A percentile compares a stretch with the other conserved stretches of the same genome.
phyloP scores from a whole-genome alignment of 73 alveolate genomes.

The Paramecium octaurelia region DNA sequence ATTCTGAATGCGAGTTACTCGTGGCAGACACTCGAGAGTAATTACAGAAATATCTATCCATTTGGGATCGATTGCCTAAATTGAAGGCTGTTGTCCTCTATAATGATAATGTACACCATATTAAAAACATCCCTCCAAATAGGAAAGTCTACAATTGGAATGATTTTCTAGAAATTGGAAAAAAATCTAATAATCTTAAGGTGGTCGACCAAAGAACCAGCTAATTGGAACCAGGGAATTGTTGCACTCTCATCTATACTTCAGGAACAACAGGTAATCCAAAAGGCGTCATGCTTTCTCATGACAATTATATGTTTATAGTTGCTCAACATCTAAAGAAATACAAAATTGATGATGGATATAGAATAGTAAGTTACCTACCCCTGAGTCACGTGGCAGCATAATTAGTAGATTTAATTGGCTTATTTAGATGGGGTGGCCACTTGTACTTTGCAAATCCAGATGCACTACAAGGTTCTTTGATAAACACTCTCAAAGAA shows the following conservation, averaged over 20 bases:
- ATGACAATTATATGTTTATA: neutral
- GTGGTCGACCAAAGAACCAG: constrained; percentile 12
- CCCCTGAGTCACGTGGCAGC: constrained; percentile 77
- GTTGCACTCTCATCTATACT: constrained; percentile 84
- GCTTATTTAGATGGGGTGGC: constrained; percentile 43
- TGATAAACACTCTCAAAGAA: constrained; percentile 61
- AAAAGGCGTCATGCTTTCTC: constrained; percentile 64
- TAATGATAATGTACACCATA: neutral
- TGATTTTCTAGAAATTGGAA: constrained; percentile 65
- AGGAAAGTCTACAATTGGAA: constrained; percentile 40
- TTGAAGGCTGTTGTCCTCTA: constrained; percentile 72
- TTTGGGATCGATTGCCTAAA: constrained; percentile 65
- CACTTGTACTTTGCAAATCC: constrained; percentile 63
- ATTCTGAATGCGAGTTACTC: constrained; percentile 71
- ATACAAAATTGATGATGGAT: neutral
- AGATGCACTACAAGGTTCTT: constrained; percentile 67
- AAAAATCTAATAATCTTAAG: constrained; percentile 53
- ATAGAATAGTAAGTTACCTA: constrained; percentile 65
- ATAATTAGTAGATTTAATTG: constrained; percentile 48
- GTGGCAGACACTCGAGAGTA: constrained; percentile 68
- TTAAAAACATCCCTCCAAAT: constrained; percentile 5
- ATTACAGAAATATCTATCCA: neutral
- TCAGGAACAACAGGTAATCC: constrained; percentile 91
- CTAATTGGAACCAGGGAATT: constrained; percentile 33
- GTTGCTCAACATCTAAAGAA: neutral